phyloP scores from a whole-genome alignment of 495 filamentous ascomycete genomes.

The Talaromyces adpressus region DNA sequence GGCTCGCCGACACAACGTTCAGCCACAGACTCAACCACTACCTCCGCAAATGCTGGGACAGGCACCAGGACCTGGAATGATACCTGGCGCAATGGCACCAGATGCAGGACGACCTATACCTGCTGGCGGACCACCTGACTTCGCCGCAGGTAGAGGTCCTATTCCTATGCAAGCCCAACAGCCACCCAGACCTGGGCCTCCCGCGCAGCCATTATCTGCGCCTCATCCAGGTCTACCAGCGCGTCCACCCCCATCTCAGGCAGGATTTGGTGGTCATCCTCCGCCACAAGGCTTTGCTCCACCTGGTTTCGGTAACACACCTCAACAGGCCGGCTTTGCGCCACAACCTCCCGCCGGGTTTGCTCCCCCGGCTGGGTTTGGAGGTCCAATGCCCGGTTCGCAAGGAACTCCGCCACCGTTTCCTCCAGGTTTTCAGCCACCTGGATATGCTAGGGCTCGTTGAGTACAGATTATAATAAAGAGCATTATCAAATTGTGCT shows the following conservation, averaged over 20 bases:
- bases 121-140: slow-evolving; percentile 23
- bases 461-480: slow-evolving; percentile 16
- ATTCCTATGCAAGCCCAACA: slow-evolving; percentile 34
- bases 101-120: slow-evolving; percentile 39
- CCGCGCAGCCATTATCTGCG: slow-evolving; percentile 44
- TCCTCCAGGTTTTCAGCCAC: slow-evolving; percentile 45
- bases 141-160: slow-evolving; percentile 28
- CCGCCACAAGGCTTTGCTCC: slow-evolving; percentile 55
- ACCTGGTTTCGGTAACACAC: slow-evolving; percentile 43
- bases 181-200: slow-evolving; percentile 31
- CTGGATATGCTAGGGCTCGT: slow-evolving; percentile 36
- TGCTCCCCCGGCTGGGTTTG: slow-evolving; percentile 46
- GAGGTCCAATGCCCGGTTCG: slow-evolving; percentile 23
- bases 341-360: slow-evolving; percentile 47
- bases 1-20: slow-evolving; percentile 89
- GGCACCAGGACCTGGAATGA: slow-evolving; percentile 27
- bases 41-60: slow-evolving; percentile 39
- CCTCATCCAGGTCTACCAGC: slow-evolving; percentile 74
- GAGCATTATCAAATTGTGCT: not conserved
- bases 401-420: slow-evolving; percentile 33
- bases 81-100: slow-evolving; percentile 49
- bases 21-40: slow-evolving; percentile 55
- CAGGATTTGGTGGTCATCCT: slow-evolving; percentile 64
- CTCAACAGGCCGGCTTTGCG: slow-evolving; percentile 31
- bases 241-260: slow-evolving; percentile 71